Percentiles rank a stretch among this genome's conserved stretches.
Conservation (phyloP, 768 basidiomycete species). For the Lactarius evosmus region DNA sequence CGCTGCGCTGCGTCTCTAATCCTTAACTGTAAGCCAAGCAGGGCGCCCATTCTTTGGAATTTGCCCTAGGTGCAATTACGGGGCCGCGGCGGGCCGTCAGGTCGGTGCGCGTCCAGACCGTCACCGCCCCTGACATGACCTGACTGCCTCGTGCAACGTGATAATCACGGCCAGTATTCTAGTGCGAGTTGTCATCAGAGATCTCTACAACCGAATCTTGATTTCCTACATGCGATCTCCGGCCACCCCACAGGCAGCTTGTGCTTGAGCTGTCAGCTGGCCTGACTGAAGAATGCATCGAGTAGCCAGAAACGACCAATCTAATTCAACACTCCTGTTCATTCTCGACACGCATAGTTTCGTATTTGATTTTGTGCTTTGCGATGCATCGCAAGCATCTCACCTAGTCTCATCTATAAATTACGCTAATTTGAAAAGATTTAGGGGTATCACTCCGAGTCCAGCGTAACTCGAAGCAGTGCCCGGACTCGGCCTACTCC, state of each 20-base stretch:
- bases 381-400: background rate
- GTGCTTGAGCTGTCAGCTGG: background rate
- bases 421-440: conserved; percentile 12
- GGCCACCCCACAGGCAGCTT: background rate
- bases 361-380: background rate
- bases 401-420: conserved; percentile 17
- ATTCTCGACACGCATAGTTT: background rate
- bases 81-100: conserved; percentile 19
- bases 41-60: background rate
- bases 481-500: background rate
- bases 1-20: background rate
- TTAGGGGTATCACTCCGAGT: conserved; percentile 17
- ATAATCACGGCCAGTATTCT: too few relatives aligned
- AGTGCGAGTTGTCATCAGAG: background rate
- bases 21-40: background rate
- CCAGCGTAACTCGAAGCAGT: background rate
- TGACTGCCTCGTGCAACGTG: background rate
- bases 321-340: background rate
- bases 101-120: background rate
- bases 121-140: conserved; percentile 15
- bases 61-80: background rate
- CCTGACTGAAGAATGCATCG: background rate
- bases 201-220: conserved; percentile 1
- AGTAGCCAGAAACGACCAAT: background rate
- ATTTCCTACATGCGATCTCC: background rate